A percentile compares a stretch with the other conserved stretches of the same genome.
Conservation (phyloP, 176 grass and related monocot species). For the Bonia amplexicaulis region DNA sequence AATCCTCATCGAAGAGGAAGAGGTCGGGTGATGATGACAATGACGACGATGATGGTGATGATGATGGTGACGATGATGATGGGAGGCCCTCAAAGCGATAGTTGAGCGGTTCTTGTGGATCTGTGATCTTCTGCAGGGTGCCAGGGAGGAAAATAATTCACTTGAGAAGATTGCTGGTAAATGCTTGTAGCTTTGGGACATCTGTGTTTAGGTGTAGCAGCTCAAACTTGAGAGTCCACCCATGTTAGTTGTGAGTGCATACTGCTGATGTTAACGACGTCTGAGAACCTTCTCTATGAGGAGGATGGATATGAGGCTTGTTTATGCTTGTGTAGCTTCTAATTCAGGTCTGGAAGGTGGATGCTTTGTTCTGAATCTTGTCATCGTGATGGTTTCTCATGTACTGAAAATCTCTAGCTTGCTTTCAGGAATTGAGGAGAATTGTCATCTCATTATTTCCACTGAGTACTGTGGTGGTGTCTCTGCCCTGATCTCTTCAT, state of each 20-base stretch:
- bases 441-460: background rate
- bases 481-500: background rate
- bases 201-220: slow-evolving; percentile 31
- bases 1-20: slow-evolving; percentile 47
- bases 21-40: slow-evolving; percentile 27
- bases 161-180: slow-evolving; percentile 30
- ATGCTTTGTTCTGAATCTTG: slow-evolving; percentile 11
- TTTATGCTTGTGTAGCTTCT: slow-evolving; percentile 37
- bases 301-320: slow-evolving; percentile 10
- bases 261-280: slow-evolving; percentile 38
- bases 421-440: background rate
- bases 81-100: slow-evolving; percentile 43
- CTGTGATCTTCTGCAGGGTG: background rate
- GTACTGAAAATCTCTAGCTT: background rate
- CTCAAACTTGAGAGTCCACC: slow-evolving; percentile 25
- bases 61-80: background rate
- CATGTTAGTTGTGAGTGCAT: slow-evolving; percentile 42
- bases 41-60: accelerated
- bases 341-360: slow-evolving; percentile 6
- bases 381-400: background rate
- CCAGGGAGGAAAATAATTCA: slow-evolving; percentile 21
- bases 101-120: background rate
- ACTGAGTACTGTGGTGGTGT: background rate
- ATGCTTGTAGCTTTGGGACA: slow-evolving; percentile 49
- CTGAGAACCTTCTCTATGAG: background rate